Conservation (phyloP, 345 rosid genomes). For the Sonneratia alba region DNA sequence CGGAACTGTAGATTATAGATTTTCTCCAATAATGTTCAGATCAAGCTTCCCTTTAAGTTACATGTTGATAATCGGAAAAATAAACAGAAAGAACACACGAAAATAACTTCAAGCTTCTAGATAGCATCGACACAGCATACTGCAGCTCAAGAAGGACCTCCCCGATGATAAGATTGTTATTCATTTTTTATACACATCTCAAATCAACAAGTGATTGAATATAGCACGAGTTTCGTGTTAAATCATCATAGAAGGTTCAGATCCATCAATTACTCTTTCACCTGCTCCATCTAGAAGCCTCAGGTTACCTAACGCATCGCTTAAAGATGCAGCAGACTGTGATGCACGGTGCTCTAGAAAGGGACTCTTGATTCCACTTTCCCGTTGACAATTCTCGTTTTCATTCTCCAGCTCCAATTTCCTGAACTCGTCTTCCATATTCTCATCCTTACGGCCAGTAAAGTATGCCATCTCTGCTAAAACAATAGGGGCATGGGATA, state of each 20-base stretch:
- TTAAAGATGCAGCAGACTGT: conserved; percentile 33
- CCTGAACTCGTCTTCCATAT: conserved; percentile 57
- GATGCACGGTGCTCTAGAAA: conserved; percentile 16
- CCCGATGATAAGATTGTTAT: background rate
- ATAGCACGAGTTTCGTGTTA: background rate
- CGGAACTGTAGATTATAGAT: background rate
- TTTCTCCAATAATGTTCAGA: background rate
- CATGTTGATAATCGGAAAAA: background rate
- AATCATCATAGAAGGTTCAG: background rate
- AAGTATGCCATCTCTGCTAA: conserved; percentile 35
- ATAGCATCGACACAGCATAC: background rate
- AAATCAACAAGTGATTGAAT: background rate
- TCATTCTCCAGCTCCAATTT: conserved; percentile 54
- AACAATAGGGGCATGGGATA: background rate
- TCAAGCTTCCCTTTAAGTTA: background rate
- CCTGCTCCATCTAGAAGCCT: conserved; percentile 31
- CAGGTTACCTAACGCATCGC: conserved; percentile 45
- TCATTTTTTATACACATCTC: background rate
- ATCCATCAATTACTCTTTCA: background rate
- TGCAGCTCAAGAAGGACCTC: background rate
- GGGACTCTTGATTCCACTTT: background rate
- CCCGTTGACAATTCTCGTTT: conserved; percentile 21
- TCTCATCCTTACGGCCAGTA: conserved; percentile 52
- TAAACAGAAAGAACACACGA: background rate
- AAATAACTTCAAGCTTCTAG: background rate